phyloP scores from a whole-genome alignment of 306 rosid species.

The Crataegus laevigata region DNA sequence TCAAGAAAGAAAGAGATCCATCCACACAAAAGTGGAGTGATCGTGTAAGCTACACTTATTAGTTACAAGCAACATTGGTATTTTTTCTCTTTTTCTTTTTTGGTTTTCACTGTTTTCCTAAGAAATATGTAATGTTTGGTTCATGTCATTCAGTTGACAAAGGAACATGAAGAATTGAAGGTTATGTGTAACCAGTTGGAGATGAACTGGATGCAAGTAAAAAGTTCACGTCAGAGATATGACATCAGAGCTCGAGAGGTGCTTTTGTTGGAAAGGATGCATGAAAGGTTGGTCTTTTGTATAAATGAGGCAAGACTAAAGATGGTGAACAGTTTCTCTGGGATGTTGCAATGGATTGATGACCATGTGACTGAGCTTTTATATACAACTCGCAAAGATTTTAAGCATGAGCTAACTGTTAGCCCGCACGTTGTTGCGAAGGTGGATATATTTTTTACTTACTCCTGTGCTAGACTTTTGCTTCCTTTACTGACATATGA shows the following conservation, averaged over 20 bases:
- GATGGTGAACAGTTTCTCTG: background rate
- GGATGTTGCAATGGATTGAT: constrained; percentile 13
- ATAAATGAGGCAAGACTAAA: constrained; percentile 2
- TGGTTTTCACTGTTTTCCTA: background rate
- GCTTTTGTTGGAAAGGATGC: constrained; percentile 16
- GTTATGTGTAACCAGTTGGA: constrained; percentile 7
- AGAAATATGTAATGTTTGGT: background rate
- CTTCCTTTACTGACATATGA: background rate
- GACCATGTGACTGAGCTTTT: constrained; percentile 19
- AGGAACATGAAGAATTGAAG: constrained; percentile 11
- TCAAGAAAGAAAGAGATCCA: constrained; percentile 9
- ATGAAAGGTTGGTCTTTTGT: constrained; percentile 4
- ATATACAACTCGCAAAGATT: constrained; percentile 12
- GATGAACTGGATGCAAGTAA: constrained; percentile 9
- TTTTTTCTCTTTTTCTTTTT: background rate
- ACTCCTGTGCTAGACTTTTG: background rate
- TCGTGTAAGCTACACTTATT: constrained; percentile 2
- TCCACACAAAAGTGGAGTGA: constrained; percentile 15
- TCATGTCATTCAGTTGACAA: constrained; percentile 1
- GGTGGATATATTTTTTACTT: constrained; percentile 1
- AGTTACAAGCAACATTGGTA: background rate
- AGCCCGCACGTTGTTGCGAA: background rate
- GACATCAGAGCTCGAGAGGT: constrained; percentile 17
- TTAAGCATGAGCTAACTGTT: constrained; percentile 11
- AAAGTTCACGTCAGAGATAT: constrained; percentile 14